These are phyloP conservation scores for Cardamine chenopodiifolia DNA, from an alignment of 345 rosid species.

Conservation along the genomic window DNA sequence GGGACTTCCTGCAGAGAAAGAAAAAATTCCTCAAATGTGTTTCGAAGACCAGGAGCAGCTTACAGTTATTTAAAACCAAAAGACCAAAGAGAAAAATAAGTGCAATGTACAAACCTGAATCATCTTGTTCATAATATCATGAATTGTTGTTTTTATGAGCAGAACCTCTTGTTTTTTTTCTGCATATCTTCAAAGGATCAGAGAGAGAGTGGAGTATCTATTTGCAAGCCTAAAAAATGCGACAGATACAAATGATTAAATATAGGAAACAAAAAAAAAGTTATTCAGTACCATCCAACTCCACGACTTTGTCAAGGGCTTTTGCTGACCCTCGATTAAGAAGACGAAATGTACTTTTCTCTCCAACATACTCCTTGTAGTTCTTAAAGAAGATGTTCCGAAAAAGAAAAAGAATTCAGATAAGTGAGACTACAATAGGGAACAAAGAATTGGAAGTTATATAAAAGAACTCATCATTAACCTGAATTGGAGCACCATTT, in stretches of 20 bases:
- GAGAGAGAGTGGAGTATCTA: conserved; percentile 29
- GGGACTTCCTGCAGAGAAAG: conserved; percentile 78
- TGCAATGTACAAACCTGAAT: conserved; percentile 62
- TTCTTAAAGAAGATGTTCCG: conserved; percentile 52
- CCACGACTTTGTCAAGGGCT: conserved; percentile 98
- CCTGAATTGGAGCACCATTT: conserved; percentile 94
- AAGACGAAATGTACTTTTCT: conserved; percentile 87
- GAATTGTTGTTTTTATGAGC: conserved; percentile 87
- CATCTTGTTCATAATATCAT: conserved; percentile 96
- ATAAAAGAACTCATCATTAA: conserved; percentile 30
- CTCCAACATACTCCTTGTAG: conserved; percentile 75
- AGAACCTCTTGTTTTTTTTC: conserved; percentile 80
- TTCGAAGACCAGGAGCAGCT: neutral
- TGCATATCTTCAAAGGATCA: conserved; percentile 43
- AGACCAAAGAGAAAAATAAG: conserved; percentile 15
- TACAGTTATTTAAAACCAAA: conserved; percentile 12
- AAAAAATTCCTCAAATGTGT: neutral
- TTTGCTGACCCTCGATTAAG: conserved; percentile 96
- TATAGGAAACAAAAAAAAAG: neutral
- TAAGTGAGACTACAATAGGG: conserved; percentile 7
- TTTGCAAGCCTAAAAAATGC: neutral
- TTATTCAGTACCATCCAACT: conserved; percentile 75
- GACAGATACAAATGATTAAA: conserved; percentile 1
- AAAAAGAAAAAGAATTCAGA: neutral
- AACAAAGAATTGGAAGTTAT: neutral